Conservation (phyloP, 129 eudicot genomes). For the Artemisia argyi region DNA sequence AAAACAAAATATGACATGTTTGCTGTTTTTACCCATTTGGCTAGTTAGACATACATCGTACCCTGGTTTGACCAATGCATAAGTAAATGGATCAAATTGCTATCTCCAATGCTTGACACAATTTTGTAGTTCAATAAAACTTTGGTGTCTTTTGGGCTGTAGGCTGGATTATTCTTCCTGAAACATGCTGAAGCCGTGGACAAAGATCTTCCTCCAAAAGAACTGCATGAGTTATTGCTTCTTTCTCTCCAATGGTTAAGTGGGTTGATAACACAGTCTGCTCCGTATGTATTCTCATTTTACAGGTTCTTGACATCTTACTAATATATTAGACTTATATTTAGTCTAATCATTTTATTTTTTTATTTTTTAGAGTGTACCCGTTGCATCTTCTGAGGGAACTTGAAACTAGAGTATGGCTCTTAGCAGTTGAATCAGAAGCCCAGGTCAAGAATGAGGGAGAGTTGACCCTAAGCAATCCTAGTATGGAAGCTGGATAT, state of each 20-base stretch:
- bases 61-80: not conserved
- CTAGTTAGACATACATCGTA: not conserved
- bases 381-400: conserved; percentile 89
- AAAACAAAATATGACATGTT: not conserved
- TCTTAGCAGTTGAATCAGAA: conserved; percentile 96
- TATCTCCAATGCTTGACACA: not conserved
- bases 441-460: conserved; percentile 80
- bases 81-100: not conserved
- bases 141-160: conserved; percentile 29
- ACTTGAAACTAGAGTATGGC: conserved; percentile 98
- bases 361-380: conserved; percentile 46
- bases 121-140: not conserved
- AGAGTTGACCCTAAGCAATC: conserved; percentile 43
- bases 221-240: conserved; percentile 83
- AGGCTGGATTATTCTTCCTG: conserved; percentile 91
- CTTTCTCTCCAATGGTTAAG: conserved; percentile 96
- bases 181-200: conserved; percentile 96
- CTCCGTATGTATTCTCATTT: conserved; percentile 57
- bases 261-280: conserved; percentile 83
- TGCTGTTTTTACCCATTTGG: not conserved
- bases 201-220: conserved; percentile 89
- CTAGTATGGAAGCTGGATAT: conserved; percentile 44
- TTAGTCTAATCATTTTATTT: not conserved
- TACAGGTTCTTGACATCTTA: not conserved
- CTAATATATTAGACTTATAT: not conserved